phyloP scores from a whole-genome alignment of 2,329 filamentous ascomycete species.

The Neospermospora avenae region DNA sequence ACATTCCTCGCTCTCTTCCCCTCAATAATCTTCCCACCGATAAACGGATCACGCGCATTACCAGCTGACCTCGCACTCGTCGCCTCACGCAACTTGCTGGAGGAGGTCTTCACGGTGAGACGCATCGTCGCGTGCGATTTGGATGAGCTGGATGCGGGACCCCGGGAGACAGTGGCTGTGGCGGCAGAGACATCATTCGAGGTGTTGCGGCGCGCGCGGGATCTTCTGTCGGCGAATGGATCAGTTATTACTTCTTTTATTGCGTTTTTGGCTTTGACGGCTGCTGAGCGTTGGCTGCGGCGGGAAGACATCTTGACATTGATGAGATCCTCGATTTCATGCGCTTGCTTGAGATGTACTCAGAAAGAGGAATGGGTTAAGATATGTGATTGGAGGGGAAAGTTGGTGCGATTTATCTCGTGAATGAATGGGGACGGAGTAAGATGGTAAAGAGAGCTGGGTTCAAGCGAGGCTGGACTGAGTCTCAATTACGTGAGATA shows the following conservation, averaged over 20 bases:
- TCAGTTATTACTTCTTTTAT: constrained; percentile 23
- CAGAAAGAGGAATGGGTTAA: not conserved
- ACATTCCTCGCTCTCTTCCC: constrained; percentile 34
- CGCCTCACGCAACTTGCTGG: constrained; percentile 35
- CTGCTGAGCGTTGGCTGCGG: constrained; percentile 32
- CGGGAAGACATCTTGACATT: constrained; percentile 27
- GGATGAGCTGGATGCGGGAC: constrained; percentile 25
- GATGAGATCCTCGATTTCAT: not conserved
- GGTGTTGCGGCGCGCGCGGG: constrained; percentile 31
- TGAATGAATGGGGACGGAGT: not conserved
- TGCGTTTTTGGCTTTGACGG: constrained; percentile 29
- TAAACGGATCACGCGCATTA: constrained; percentile 28
- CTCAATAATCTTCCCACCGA: constrained; percentile 33
- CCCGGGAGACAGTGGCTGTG: constrained; percentile 33
- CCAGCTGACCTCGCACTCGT: constrained; percentile 25
- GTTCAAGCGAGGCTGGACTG: constrained; percentile 6
- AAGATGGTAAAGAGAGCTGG: not conserved
- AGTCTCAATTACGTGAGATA: too few species aligned
- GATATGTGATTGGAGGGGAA: not conserved
- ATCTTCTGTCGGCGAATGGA: constrained; percentile 21
- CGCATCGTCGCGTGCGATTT: constrained; percentile 30
- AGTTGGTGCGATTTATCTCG: not conserved
- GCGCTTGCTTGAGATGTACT: constrained; percentile 2
- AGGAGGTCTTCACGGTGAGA: constrained; percentile 35
- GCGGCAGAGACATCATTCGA: constrained; percentile 25